phyloP scores from a whole-genome alignment of 495 filamentous ascomycete genomes.

The Penicillium arizonense region DNA sequence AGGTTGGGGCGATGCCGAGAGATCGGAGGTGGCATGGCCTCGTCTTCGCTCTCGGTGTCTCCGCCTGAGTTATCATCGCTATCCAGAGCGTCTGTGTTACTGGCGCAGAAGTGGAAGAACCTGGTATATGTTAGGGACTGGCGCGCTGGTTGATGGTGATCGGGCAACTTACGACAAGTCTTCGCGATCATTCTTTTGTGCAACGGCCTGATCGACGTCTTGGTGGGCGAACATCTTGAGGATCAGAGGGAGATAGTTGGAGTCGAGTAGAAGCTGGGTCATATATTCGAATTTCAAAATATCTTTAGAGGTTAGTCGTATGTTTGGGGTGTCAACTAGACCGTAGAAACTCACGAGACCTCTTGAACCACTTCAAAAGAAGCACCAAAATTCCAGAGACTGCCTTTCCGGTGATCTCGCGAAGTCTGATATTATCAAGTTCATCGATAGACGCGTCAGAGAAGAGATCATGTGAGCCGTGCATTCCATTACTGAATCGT shows the following conservation, averaged over 20 bases:
- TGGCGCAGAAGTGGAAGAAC: conserved; percentile 86
- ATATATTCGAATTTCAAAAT: conserved; percentile 95
- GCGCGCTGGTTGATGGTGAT: background rate
- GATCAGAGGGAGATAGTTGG: conserved; percentile 88
- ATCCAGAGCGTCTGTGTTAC: conserved; percentile 47
- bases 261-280: conserved; percentile 87
- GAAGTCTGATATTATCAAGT: conserved; percentile 70
- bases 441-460: conserved; percentile 60
- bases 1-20: conserved; percentile 48
- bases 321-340: background rate
- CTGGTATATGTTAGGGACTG: conserved; percentile 37
- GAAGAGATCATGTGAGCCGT: conserved; percentile 33
- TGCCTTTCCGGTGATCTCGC: conserved; percentile 88
- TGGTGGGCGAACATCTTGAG: conserved; percentile 91
- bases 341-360: conserved; percentile 69
- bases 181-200: conserved; percentile 76
- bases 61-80: conserved; percentile 23
- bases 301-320: conserved; percentile 52
- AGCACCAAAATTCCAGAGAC: conserved; percentile 82
- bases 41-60: conserved; percentile 55
- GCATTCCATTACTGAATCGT: conserved; percentile 29
- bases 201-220: conserved; percentile 85
- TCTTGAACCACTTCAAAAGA: conserved; percentile 93
- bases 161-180: conserved; percentile 65
- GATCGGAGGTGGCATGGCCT: conserved; percentile 83